A percentile compares a stretch with the other conserved stretches of the same genome.
Evolutionary conservation across 192 early-diverging fungal species (phyloP).

Genomic region (Podila clonocystis): DNA sequence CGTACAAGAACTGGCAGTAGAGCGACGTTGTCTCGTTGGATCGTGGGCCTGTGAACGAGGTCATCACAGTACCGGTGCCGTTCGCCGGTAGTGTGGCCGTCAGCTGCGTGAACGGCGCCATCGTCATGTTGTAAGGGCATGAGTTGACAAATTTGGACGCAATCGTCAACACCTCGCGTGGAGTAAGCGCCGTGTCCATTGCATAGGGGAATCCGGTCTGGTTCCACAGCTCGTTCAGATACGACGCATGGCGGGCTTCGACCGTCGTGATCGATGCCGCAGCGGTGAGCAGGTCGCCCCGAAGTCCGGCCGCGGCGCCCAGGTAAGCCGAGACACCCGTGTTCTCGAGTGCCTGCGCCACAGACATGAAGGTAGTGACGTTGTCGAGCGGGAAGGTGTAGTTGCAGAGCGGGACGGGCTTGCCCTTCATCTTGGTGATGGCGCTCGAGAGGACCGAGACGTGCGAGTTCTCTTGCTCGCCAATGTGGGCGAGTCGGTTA

Average conservation of each 20-base stretch:
- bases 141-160: constrained; percentile 6
- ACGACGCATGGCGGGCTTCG: constrained; percentile 29
- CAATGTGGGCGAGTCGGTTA: constrained; percentile 14
- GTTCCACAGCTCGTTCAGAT: constrained; percentile 17
- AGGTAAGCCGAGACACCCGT: constrained; percentile 63
- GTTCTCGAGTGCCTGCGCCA: constrained; percentile 59
- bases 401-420: constrained; percentile 15
- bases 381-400: constrained; percentile 49
- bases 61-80: constrained; percentile 9
- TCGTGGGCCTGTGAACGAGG: background rate
- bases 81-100: constrained; percentile 11
- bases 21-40: constrained; percentile 1
- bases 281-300: background rate
- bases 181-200: constrained; percentile 17
- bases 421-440: constrained; percentile 12
- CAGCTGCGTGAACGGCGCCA: constrained; percentile 16
- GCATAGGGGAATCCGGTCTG: constrained; percentile 16
- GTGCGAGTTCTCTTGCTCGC: constrained; percentile 17
- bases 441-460: constrained; percentile 21
- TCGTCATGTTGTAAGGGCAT: constrained; percentile 7
- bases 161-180: background rate
- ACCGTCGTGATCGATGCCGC: constrained; percentile 9
- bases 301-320: constrained; percentile 37
- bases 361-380: constrained; percentile 55
- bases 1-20: constrained; percentile 33